These are phyloP conservation scores for Albugo laibachii DNA, from an alignment of 352 stramenopile species.

Conservation along the genomic window DNA sequence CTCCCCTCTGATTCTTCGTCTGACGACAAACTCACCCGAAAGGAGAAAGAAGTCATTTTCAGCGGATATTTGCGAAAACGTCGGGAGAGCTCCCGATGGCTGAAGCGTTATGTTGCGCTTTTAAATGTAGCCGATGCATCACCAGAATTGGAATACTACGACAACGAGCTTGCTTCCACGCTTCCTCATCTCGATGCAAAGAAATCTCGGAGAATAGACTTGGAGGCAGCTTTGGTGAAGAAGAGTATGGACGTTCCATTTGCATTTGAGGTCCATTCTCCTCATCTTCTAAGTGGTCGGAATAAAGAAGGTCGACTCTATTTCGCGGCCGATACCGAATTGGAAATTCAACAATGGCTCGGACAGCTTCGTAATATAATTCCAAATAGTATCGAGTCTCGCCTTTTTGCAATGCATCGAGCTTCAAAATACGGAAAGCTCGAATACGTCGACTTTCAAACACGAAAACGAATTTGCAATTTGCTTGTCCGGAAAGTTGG, in stretches of 20 bases:
- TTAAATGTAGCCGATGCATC: constrained; percentile 11
- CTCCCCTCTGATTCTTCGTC: neutral
- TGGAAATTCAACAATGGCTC: constrained; percentile 82
- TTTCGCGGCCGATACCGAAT: constrained; percentile 63
- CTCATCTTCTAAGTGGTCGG: constrained; percentile 44
- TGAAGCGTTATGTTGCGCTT: constrained; percentile 55
- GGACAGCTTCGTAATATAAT: constrained; percentile 58
- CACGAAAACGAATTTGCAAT: constrained; percentile 26
- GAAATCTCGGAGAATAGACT: constrained; percentile 34
- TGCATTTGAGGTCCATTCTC: constrained; percentile 81
- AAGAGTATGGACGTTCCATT: constrained; percentile 62
- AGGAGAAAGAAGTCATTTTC: constrained; percentile 11
- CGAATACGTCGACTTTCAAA: constrained; percentile 41
- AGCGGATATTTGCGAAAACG: constrained; percentile 49
- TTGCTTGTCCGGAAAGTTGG: neutral
- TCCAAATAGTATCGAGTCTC: constrained; percentile 47
- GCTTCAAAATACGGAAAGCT: constrained; percentile 25
- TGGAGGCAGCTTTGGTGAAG: constrained; percentile 48
- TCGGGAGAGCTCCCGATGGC: constrained; percentile 62
- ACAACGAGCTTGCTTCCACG: constrained; percentile 26
- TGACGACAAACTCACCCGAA: neutral
- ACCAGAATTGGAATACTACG: constrained; percentile 46
- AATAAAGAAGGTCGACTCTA: constrained; percentile 81
- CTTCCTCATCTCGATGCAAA: constrained; percentile 6
- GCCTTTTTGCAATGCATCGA: constrained; percentile 63